Evolutionary conservation across 2,329 filamentous ascomycete species (phyloP).

Genomic region (Aspergillus hortae): DNA sequence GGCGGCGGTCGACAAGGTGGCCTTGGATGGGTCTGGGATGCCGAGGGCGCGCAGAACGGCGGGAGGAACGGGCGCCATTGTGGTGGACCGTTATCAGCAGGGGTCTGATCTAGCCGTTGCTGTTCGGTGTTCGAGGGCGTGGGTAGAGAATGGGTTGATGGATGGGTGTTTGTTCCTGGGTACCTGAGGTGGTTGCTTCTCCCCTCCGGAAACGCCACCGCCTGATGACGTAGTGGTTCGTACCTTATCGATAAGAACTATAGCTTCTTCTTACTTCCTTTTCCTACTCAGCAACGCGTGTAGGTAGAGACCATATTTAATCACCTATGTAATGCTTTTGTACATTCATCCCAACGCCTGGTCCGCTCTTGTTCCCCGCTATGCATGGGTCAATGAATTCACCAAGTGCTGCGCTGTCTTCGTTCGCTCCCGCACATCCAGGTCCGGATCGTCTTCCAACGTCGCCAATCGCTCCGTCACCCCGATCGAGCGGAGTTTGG

Average conservation of each 20-base stretch:
- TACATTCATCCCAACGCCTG: neutral
- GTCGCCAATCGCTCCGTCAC: conserved; percentile 64
- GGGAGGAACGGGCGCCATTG: conserved; percentile 28
- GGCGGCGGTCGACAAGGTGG: conserved; percentile 34
- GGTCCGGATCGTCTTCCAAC: conserved; percentile 65
- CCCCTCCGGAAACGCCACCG: neutral
- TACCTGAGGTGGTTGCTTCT: neutral
- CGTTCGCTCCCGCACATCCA: conserved; percentile 79
- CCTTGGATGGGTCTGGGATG: conserved; percentile 32
- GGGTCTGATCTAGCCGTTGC: too few relatives aligned
- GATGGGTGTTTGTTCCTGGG: conserved; percentile 1
- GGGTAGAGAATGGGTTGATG: neutral
- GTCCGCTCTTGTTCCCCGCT: neutral
- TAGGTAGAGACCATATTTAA: neutral
- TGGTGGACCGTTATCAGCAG: neutral
- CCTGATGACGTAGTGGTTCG: conserved; percentile 6
- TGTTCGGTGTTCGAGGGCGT: too few relatives aligned
- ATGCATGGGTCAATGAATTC: conserved; percentile 31
- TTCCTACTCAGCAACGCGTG: neutral
- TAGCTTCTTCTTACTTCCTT: neutral
- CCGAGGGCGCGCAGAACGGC: conserved; percentile 36
- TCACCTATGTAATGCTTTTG: neutral
- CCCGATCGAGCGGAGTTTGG: conserved; percentile 67
- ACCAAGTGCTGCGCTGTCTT: conserved; percentile 76
- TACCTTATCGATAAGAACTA: conserved; percentile 14